A percentile compares a stretch with the other conserved stretches of the same genome.
These are phyloP conservation scores for Talaromyces ruber DNA, from an alignment of 495 filamentous ascomycete species.

Conservation along the genomic window DNA sequence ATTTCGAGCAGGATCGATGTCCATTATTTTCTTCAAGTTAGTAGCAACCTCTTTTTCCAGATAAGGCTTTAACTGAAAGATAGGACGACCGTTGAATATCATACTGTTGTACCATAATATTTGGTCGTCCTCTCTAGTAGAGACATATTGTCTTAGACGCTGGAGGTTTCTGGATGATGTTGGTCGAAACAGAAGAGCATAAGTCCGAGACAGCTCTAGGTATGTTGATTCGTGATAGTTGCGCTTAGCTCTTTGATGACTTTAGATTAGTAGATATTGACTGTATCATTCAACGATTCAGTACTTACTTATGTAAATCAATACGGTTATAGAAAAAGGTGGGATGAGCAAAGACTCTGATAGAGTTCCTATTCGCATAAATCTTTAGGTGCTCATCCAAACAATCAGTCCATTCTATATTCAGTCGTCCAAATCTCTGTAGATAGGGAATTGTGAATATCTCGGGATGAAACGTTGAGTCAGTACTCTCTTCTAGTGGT, in stretches of 20 bases:
- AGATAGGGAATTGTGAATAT: slow-evolving; percentile 2
- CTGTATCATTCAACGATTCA: background rate
- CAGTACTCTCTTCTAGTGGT: slow-evolving; percentile 2
- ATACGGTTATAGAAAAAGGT: slow-evolving; percentile 5
- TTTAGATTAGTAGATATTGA: background rate
- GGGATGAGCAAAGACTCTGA: slow-evolving; percentile 7
- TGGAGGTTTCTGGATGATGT: slow-evolving; percentile 6
- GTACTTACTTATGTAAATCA: slow-evolving; percentile 6
- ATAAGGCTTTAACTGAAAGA: background rate
- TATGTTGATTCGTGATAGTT: slow-evolving; percentile 1
- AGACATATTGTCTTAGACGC: slow-evolving; percentile 1
- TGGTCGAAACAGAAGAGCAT: slow-evolving; percentile 4
- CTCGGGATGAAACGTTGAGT: slow-evolving; percentile 3
- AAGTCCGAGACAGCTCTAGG: slow-evolving; percentile 2
- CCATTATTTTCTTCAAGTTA: slow-evolving; percentile 4
- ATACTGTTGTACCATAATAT: background rate
- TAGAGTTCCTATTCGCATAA: slow-evolving; percentile 3
- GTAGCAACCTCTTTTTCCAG: background rate
- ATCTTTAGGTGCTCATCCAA: slow-evolving; percentile 7
- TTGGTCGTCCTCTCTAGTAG: background rate
- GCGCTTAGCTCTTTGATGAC: slow-evolving; percentile 1
- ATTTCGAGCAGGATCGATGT: slow-evolving; percentile 2
- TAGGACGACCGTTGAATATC: slow-evolving; percentile 2
- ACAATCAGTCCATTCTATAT: slow-evolving; percentile 7
- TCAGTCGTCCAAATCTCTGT: background rate